phyloP scores from a whole-genome alignment of 2,329 filamentous ascomycete genomes.

The Aspergillus sp. region DNA sequence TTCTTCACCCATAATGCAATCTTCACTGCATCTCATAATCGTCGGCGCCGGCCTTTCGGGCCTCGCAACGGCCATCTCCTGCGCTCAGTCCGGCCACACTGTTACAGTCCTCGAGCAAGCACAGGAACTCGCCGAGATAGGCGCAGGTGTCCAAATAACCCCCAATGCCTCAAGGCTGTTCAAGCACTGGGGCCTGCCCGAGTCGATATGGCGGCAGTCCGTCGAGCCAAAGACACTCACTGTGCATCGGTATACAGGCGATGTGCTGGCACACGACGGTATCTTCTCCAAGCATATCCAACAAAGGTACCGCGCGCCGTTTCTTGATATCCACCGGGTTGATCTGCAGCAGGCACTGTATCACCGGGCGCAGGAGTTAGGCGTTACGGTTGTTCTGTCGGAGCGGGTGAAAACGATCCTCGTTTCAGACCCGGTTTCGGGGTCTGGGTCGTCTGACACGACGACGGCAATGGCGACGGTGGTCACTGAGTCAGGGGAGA shows the following conservation, averaged over 20 bases:
- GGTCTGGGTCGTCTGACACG: neutral
- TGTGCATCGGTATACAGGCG: slow-evolving; percentile 35
- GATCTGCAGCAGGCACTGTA: slow-evolving; percentile 59
- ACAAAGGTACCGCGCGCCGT: slow-evolving; percentile 57
- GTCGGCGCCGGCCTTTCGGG: slow-evolving; percentile 34
- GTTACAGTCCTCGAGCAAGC: slow-evolving; percentile 33
- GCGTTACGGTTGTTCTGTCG: slow-evolving; percentile 52
- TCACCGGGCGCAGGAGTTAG: slow-evolving; percentile 53
- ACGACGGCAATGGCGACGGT: slow-evolving; percentile 22
- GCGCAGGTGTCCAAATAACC: slow-evolving; percentile 65
- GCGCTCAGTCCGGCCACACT: slow-evolving; percentile 25
- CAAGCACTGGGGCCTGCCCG: slow-evolving; percentile 28
- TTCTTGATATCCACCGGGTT: slow-evolving; percentile 61
- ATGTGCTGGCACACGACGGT: slow-evolving; percentile 46
- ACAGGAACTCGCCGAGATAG: slow-evolving; percentile 43
- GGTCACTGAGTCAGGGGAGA: slow-evolving; percentile 45
- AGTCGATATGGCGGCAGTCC: slow-evolving; percentile 28
- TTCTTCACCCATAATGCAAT: slow-evolving; percentile 4
- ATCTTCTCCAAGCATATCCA: slow-evolving; percentile 56
- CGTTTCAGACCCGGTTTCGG: slow-evolving; percentile 19
- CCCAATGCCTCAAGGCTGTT: slow-evolving; percentile 35
- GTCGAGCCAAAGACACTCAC: slow-evolving; percentile 34
- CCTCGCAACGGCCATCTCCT: slow-evolving; percentile 31
- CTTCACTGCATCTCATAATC: slow-evolving; percentile 25
- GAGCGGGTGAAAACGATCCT: slow-evolving; percentile 46